Conservation (phyloP, 768 basidiomycete species). For the Phanerodontia chrysosporium region DNA sequence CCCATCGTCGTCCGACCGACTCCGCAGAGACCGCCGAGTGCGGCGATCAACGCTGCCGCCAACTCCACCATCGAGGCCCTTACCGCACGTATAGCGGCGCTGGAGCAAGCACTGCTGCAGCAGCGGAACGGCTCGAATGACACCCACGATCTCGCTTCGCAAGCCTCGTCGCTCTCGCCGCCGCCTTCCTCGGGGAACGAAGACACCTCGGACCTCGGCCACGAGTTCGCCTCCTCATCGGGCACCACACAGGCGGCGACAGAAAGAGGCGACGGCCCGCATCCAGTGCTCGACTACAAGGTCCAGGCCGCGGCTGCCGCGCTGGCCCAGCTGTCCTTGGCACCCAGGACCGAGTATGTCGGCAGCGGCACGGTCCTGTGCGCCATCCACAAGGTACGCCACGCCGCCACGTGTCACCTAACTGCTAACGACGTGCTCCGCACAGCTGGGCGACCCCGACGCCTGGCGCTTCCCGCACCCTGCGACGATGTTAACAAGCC, state of each 20-base stretch:
- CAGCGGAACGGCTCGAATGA: not conserved
- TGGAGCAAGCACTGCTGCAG: constrained; percentile 18
- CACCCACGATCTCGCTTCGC: not conserved
- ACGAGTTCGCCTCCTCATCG: constrained; percentile 1
- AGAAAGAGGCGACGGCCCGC: constrained; percentile 12
- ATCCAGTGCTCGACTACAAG: constrained; percentile 25
- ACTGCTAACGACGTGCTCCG: constrained; percentile 14
- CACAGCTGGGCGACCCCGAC: constrained; percentile 33
- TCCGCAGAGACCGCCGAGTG: constrained; percentile 21
- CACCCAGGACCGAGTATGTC: constrained; percentile 42
- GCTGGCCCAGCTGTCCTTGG: constrained; percentile 41
- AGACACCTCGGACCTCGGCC: constrained; percentile 31
- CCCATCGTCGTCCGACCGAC: constrained; percentile 23
- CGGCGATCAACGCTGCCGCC: constrained; percentile 9
- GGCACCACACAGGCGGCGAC: not conserved
- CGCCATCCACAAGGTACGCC: constrained; percentile 41
- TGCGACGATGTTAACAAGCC: constrained; percentile 27
- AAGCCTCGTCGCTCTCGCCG: not conserved
- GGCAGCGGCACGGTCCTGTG: constrained; percentile 45
- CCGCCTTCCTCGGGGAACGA: not conserved
- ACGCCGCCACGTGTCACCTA: not conserved
- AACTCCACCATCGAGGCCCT: constrained; percentile 20
- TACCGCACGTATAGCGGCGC: constrained; percentile 19
- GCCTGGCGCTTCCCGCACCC: constrained; percentile 35
- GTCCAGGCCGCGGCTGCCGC: constrained; percentile 38